Conservation (phyloP, 2,329 filamentous ascomycete species). For the Scolecobasidium constrictum region DNA sequence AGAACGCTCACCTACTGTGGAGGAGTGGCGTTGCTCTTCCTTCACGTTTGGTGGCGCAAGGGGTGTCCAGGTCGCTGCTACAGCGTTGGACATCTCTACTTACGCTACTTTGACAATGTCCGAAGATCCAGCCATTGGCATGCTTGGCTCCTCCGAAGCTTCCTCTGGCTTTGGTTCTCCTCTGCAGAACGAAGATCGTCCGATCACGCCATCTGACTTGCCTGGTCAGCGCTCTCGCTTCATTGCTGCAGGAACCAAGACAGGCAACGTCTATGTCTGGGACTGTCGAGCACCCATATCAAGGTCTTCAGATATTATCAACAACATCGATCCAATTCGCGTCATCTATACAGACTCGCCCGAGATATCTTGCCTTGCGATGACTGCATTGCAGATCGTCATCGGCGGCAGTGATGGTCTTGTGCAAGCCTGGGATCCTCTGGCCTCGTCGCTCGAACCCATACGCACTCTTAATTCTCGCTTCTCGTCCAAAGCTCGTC, state of each 20-base stretch:
- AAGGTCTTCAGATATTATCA: slow-evolving; percentile 41
- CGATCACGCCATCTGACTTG: slow-evolving; percentile 46
- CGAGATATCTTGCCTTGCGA: slow-evolving; percentile 68
- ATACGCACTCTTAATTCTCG: slow-evolving; percentile 80
- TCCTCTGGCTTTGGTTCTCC: slow-evolving; percentile 45
- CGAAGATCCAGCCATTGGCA: slow-evolving; percentile 65
- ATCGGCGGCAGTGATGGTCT: slow-evolving; percentile 91
- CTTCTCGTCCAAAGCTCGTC: slow-evolving; percentile 71
- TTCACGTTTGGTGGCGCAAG: slow-evolving; percentile 52
- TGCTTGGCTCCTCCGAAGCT: slow-evolving; percentile 41
- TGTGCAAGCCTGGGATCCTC: slow-evolving; percentile 93
- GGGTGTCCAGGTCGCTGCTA: slow-evolving; percentile 54
- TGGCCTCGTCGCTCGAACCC: slow-evolving; percentile 67
- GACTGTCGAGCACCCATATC: slow-evolving; percentile 61
- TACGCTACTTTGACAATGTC: slow-evolving; percentile 58
- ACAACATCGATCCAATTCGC: slow-evolving; percentile 59
- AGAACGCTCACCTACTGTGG: slow-evolving; percentile 26
- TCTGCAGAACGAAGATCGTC: slow-evolving; percentile 36
- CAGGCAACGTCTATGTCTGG: slow-evolving; percentile 72
- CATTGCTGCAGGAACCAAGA: slow-evolving; percentile 68
- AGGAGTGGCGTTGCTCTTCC: slow-evolving; percentile 57
- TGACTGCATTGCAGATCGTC: slow-evolving; percentile 79
- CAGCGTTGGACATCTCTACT: slow-evolving; percentile 62
- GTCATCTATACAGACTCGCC: slow-evolving; percentile 86
- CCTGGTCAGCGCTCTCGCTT: slow-evolving; percentile 78